These are phyloP conservation scores for Cercospora sp. DNA, from an alignment of 2,329 filamentous ascomycete genomes.

Conservation along the genomic window DNA sequence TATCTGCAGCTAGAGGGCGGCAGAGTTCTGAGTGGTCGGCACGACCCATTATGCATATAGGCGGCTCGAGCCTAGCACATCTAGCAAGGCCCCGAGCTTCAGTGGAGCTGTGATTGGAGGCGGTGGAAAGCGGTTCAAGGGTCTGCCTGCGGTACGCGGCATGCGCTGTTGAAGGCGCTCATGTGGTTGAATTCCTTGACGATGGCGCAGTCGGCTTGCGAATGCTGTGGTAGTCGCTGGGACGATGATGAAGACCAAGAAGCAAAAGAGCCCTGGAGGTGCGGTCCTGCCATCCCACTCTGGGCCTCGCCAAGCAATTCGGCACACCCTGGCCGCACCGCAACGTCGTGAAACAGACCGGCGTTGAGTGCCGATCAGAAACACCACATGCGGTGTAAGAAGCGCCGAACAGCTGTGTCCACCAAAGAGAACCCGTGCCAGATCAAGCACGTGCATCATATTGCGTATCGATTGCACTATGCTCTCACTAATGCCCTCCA, in stretches of 20 bases:
- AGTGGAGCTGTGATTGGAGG: conserved; percentile 17
- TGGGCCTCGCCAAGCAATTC: conserved; percentile 2
- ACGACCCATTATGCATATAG: conserved; percentile 21
- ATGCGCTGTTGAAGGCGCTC: conserved; percentile 4
- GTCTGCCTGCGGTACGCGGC: conserved; percentile 4
- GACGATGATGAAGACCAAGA: neutral
- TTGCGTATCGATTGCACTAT: neutral
- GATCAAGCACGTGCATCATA: conserved; percentile 6
- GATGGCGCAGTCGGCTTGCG: neutral
- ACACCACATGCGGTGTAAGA: conserved; percentile 12
- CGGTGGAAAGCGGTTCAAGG: neutral
- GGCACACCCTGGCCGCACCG: conserved; percentile 2
- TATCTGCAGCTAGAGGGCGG: conserved; percentile 27
- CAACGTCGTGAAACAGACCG: conserved; percentile 10
- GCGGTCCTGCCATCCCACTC: neutral
- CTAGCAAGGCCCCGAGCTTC: neutral
- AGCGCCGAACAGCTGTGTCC: neutral
- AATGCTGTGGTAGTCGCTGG: neutral
- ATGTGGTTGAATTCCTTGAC: conserved; percentile 14
- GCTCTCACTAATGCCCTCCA: neutral
- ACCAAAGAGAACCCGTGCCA: neutral
- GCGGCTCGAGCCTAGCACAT: conserved; percentile 5
- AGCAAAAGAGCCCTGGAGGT: neutral
- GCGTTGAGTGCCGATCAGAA: neutral
- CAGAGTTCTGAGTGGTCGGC: conserved; percentile 27